Evolutionary conservation across 1,284 basidiomycete genomes (phyloP), one percentile per base, ranked within the genome.

Genomic region (Lentinus polychrous): DNA sequence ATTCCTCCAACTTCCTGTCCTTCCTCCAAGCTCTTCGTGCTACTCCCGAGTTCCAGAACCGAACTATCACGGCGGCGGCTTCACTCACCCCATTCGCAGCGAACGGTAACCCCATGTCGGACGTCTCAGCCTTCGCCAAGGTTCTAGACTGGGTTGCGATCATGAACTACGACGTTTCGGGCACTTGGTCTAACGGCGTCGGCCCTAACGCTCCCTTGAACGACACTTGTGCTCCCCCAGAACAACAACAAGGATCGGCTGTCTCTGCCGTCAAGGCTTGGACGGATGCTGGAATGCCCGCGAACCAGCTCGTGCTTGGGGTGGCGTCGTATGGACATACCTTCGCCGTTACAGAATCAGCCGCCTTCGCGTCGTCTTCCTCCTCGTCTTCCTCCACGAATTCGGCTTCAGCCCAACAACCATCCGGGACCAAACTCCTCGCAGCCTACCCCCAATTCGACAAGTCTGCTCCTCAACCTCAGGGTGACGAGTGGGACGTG

Each of bases 81-180:
- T 65, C 78, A 36, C 66, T 81, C 48, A 71, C 64, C 48, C 78
- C 84, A 0, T 90, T 82, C 63, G 79, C 72, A 18, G 39, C 69
- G 0, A 61, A 74, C 51, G 81, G 82, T 2, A 64, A 53, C 1
- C 81, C 83, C 1, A 61, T 79, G 55, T 60, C 59, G 1, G 70
- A 87, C 59, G 79, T 87, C 4, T 74, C 74, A 7, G 76, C 35
- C 0, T 85, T 82, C 57, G 81, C 78, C 6, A 59, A 68, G 22
- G 71, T 78, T 4, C 68, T 88, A 37, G 83, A 87, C 66, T 83
- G 77, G 67, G 73, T 89, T 55, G 64, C 78, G 35, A 67, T 88
- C 63, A 88, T 88, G 86, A 76, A 83, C 68, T 88, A 86, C 60
- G 85, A 88, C 57, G 63, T 85, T 49, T 85, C 74, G 73, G 83